These are phyloP conservation scores for Sugiyamaella floridensis DNA, from an alignment of 805 yeast species.

Conservation along the genomic window DNA sequence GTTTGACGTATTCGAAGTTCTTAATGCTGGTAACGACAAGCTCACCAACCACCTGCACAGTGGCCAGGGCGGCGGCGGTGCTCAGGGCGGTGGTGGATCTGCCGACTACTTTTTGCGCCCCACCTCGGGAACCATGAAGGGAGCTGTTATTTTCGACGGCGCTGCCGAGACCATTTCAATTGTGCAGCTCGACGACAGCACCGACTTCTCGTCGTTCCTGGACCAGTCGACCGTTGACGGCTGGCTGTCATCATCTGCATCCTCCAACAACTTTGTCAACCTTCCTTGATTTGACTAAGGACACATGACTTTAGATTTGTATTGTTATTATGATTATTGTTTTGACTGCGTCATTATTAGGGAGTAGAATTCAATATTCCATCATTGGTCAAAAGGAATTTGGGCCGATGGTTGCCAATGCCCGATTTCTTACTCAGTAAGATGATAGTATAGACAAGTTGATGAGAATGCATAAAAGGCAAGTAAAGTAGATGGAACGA, in stretches of 20 bases:
- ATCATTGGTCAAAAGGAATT: too few relatives aligned
- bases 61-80: slow-evolving; percentile 57
- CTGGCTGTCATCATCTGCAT: slow-evolving; percentile 10
- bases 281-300: neutral
- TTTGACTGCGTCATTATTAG: neutral
- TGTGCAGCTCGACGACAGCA: slow-evolving; percentile 14
- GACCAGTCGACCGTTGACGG: slow-evolving; percentile 12
- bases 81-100: slow-evolving; percentile 69
- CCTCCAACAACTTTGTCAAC: slow-evolving; percentile 1
- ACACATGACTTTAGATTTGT: neutral
- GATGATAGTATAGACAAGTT: too few relatives aligned
- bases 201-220: slow-evolving; percentile 8
- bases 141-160: slow-evolving; percentile 74
- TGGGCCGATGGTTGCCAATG: too few relatives aligned
- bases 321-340: neutral
- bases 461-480: too few relatives aligned
- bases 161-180: slow-evolving; percentile 16
- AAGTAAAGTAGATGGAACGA: neutral
- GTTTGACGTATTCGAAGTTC: slow-evolving; percentile 86
- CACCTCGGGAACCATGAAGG: slow-evolving; percentile 65
- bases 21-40: slow-evolving; percentile 66
- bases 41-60: slow-evolving; percentile 66
- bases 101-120: slow-evolving; percentile 88
- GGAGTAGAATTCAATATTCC: neutral
- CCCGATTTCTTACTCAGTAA: too few relatives aligned